Percentiles rank a stretch among this genome's conserved stretches.
Conservation (phyloP, 2,329 filamentous ascomycete genomes). For the Phyllosticta capitalensis region DNA sequence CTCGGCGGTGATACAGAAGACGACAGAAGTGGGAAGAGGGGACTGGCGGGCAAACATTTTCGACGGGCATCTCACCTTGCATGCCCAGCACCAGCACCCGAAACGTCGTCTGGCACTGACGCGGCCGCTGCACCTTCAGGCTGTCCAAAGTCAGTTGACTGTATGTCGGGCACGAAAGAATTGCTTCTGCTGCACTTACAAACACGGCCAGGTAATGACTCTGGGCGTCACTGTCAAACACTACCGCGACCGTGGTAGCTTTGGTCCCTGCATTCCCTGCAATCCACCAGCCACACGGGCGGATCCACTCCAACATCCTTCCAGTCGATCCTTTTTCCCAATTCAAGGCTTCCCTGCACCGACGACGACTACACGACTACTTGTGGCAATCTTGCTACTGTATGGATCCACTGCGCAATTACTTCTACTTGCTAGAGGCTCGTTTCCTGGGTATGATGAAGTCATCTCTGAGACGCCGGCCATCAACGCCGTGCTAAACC, state of each 20-base stretch:
- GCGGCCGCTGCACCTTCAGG: background rate
- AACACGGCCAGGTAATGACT: background rate
- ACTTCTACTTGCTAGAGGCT: background rate
- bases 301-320: background rate
- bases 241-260: background rate
- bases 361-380: background rate
- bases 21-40: background rate
- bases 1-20: background rate
- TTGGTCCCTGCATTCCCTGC: background rate
- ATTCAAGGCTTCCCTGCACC: background rate
- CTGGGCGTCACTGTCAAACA: background rate
- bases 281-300: background rate
- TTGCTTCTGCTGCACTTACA: background rate
- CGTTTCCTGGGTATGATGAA: background rate
- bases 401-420: background rate
- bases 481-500: background rate
- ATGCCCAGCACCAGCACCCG: background rate
- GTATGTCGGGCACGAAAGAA: background rate
- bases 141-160: background rate
- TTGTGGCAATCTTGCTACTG: background rate
- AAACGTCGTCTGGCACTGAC: background rate
- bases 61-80: background rate
- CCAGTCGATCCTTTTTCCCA: background rate
- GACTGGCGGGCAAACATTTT: background rate
- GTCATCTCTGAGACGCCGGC: background rate